Percentiles rank a stretch among this genome's conserved stretches.
phyloP scores from a whole-genome alignment of 1,284 basidiomycete species.

The Ustilago esculenta region DNA sequence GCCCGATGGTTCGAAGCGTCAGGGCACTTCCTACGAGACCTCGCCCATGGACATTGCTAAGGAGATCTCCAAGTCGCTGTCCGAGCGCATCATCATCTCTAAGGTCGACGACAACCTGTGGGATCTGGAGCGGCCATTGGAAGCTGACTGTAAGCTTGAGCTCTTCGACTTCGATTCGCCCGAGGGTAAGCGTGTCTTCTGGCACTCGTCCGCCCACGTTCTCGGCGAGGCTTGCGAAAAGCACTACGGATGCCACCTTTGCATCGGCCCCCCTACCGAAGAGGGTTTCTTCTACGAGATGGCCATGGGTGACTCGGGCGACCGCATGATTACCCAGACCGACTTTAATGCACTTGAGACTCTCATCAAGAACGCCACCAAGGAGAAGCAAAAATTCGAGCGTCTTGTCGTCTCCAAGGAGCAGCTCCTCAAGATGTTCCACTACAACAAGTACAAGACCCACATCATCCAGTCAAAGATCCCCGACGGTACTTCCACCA shows the following conservation, averaged over 20 bases:
- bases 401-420: conserved; percentile 92
- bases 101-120: conserved; percentile 92
- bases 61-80: conserved; percentile 84
- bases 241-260: conserved; percentile 96
- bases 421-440: conserved; percentile 94
- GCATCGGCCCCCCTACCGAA: conserved; percentile 95
- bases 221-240: conserved; percentile 97
- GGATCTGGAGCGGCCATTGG: conserved; percentile 94
- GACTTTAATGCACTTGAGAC: conserved; percentile 93
- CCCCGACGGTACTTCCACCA: conserved; percentile 94
- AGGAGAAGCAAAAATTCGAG: conserved; percentile 98
- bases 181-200: conserved; percentile 88
- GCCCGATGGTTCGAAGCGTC: conserved; percentile 83
- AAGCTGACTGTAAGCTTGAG: conserved; percentile 81
- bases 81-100: conserved; percentile 90
- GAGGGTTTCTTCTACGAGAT: conserved; percentile 99
- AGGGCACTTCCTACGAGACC: conserved; percentile 94
- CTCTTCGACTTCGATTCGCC: conserved; percentile 93
- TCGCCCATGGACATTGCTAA: conserved; percentile 91
- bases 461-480: conserved; percentile 96
- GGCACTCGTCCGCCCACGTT: conserved; percentile 99
- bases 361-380: conserved; percentile 84
- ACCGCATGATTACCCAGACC: conserved; percentile 68
- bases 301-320: conserved; percentile 69
- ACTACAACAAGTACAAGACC: conserved; percentile 99